A percentile compares a stretch with the other conserved stretches of the same genome.
These are phyloP conservation scores for Phytopythium sindhum DNA, from an alignment of 352 stramenopile genomes.

Conservation along the genomic window DNA sequence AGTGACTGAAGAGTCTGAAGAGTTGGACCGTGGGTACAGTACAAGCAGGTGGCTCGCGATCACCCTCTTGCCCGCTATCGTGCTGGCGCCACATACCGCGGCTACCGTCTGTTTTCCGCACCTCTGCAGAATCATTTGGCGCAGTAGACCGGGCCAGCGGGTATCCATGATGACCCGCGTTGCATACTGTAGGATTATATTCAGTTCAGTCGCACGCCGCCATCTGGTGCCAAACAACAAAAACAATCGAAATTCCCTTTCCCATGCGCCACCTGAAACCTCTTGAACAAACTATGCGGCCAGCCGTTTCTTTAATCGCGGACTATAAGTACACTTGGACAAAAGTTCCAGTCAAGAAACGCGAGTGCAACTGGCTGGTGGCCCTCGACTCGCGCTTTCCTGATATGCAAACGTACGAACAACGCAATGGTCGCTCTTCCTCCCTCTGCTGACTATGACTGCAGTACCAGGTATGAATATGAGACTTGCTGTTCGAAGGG, in stretches of 20 bases:
- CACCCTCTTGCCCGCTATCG: background rate
- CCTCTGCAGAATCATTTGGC: constrained; percentile 1
- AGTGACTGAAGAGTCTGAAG: too few species aligned
- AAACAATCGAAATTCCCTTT: background rate
- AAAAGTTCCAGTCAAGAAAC: constrained; percentile 2
- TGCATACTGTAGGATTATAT: background rate
- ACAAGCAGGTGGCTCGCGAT: background rate
- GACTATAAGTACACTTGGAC: background rate
- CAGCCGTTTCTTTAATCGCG: background rate
- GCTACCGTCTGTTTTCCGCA: background rate
- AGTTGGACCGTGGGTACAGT: background rate
- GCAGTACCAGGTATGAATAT: too few species aligned
- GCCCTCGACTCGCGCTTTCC: background rate
- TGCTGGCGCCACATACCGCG: background rate
- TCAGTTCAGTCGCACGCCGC: background rate
- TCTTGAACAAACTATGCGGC: background rate
- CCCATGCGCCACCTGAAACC: too few species aligned
- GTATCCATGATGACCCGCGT: background rate
- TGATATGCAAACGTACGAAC: background rate
- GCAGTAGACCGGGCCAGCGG: too few species aligned
- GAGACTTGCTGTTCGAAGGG: background rate
- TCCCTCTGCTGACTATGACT: background rate
- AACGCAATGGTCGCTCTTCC: background rate
- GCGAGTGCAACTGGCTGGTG: background rate
- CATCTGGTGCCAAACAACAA: constrained; percentile 1